A percentile compares a stretch with the other conserved stretches of the same genome.
Conservation (phyloP, 2,329 filamentous ascomycete genomes). For the Chaetomiaceae sp. region DNA sequence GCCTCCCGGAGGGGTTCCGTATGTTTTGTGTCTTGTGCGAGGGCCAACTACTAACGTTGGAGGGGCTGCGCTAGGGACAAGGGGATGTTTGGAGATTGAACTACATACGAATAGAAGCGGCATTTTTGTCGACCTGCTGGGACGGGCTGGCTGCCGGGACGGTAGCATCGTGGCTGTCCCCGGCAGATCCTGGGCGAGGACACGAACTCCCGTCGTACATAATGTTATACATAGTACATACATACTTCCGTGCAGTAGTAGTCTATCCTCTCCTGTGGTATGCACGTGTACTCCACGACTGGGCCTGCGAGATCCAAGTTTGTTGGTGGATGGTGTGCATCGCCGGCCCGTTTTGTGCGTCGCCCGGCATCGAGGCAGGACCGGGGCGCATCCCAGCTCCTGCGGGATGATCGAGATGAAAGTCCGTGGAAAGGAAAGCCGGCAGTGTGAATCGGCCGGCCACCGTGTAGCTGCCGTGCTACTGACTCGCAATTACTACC, state of each 20-base stretch:
- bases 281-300: too few relatives aligned
- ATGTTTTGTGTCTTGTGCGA: not conserved
- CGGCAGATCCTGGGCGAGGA: conserved; percentile 2
- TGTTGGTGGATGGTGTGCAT: too few relatives aligned
- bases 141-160: too few relatives aligned
- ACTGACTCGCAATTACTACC: too few relatives aligned
- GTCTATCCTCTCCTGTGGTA: too few relatives aligned
- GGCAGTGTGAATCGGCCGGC: too few relatives aligned
- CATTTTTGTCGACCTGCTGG: conserved; percentile 6
- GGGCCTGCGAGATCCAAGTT: not conserved
- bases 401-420: conserved; percentile 1
- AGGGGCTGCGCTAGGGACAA: not conserved
- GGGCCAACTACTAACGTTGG: not conserved
- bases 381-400: too few relatives aligned
- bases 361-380: too few relatives aligned
- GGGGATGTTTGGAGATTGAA: not conserved
- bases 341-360: too few relatives aligned
- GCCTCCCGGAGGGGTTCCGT: not conserved
- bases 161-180: conserved; percentile 5
- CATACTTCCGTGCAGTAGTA: too few relatives aligned
- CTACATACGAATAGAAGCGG: conserved; percentile 3
- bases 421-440: not conserved
- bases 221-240: not conserved
- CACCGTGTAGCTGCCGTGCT: too few relatives aligned
- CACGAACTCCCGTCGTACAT: not conserved